phyloP scores from a whole-genome alignment of 2,329 filamentous ascomycete genomes.

The Tolypocladium nubicola region DNA sequence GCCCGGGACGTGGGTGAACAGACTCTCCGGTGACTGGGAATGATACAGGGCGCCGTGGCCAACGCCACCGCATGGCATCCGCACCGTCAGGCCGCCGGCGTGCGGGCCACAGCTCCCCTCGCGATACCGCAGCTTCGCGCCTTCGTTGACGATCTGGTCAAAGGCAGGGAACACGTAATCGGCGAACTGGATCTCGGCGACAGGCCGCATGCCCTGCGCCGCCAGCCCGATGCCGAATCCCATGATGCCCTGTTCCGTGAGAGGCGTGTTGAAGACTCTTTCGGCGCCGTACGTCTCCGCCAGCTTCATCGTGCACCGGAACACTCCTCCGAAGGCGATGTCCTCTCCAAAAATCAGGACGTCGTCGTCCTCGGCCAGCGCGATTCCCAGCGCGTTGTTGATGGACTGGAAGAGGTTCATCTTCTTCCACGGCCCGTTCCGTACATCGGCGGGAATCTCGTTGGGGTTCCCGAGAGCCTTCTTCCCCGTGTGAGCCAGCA shows the following conservation, averaged over 20 bases:
- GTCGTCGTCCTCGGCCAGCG: constrained; percentile 72
- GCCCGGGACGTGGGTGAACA: constrained; percentile 84
- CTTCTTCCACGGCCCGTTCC: constrained; percentile 64
- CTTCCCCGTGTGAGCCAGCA: constrained; percentile 72
- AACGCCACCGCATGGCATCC: constrained; percentile 85
- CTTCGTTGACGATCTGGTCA: constrained; percentile 90
- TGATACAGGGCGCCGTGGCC: constrained; percentile 85
- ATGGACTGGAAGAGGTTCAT: constrained; percentile 93
- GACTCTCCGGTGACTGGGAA: constrained; percentile 76
- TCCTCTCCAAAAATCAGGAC: constrained; percentile 94
- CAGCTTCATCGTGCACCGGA: constrained; percentile 86
- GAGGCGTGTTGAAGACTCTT: constrained; percentile 90
- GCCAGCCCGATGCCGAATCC: constrained; percentile 89
- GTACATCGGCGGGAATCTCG: constrained; percentile 58
- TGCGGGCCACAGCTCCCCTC: constrained; percentile 47
- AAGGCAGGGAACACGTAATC: constrained; percentile 92
- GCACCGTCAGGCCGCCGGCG: constrained; percentile 70
- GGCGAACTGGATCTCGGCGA: constrained; percentile 93
- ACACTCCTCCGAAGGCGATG: constrained; percentile 93
- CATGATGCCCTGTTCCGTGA: constrained; percentile 89
- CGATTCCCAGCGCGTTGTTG: constrained; percentile 78
- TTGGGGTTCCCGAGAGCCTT: constrained; percentile 53
- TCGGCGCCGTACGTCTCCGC: constrained; percentile 78
- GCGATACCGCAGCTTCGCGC: constrained; percentile 76
- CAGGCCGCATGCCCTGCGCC: constrained; percentile 81